Percentiles rank a stretch among this genome's conserved stretches.
phyloP scores from a whole-genome alignment of 805 yeast species.

The Suhomyces prunicola region DNA sequence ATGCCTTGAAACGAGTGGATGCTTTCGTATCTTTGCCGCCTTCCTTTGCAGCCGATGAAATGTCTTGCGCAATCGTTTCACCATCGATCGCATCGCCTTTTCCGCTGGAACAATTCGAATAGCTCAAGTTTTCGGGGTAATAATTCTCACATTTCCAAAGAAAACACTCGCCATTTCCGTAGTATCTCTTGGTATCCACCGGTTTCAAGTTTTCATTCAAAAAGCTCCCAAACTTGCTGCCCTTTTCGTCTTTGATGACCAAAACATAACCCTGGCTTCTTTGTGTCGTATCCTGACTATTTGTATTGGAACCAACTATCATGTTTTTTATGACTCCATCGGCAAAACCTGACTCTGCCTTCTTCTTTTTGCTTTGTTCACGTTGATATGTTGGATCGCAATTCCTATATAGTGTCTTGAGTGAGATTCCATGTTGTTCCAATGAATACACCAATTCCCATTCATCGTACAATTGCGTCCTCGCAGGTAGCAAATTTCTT shows the following conservation, averaged over 20 bases:
- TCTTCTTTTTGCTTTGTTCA: conserved; percentile 16
- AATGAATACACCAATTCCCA: conserved; percentile 83
- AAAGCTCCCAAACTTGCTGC: conserved; percentile 74
- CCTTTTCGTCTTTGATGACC: conserved; percentile 62
- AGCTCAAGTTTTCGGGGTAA: conserved; percentile 17
- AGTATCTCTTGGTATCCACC: conserved; percentile 68
- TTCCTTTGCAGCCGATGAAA: not conserved
- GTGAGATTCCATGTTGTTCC: conserved; percentile 89
- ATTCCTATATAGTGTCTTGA: conserved; percentile 69
- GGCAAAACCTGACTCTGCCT: conserved; percentile 32
- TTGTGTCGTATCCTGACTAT: conserved; percentile 13
- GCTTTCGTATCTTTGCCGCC: not conserved
- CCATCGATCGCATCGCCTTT: not conserved
- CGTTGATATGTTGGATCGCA: conserved; percentile 44
- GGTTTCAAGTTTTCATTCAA: conserved; percentile 70
- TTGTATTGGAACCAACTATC: conserved; percentile 17
- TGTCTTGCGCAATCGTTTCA: not conserved
- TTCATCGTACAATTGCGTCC: conserved; percentile 70
- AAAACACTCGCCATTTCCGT: conserved; percentile 95
- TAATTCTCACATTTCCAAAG: conserved; percentile 72
- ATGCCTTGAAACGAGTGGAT: conserved; percentile 60
- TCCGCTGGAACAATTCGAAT: not conserved
- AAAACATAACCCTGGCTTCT: conserved; percentile 68
- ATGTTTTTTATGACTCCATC: conserved; percentile 29
- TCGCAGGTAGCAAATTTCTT: conserved; percentile 67